A percentile compares a stretch with the other conserved stretches of the same genome.
These are phyloP conservation scores for Malassezia arunalokei DNA, from an alignment of 1,284 basidiomycete genomes.

Conservation along the genomic window DNA sequence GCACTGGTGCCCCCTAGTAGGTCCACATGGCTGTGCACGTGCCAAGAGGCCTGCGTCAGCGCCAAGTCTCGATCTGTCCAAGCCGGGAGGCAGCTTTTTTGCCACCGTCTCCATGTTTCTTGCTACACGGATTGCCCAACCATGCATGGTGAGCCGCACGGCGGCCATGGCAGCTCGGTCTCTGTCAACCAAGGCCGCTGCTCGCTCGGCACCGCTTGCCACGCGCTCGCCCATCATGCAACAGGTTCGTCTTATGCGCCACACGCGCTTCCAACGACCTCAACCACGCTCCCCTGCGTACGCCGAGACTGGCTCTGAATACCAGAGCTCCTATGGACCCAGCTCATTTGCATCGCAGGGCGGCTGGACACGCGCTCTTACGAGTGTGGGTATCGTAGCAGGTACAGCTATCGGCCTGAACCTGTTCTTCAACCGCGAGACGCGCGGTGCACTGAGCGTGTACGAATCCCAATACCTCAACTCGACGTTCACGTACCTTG, in stretches of 20 bases:
- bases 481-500: conserved; percentile 72
- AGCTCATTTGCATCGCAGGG: conserved; percentile 11
- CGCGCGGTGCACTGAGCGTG: conserved; percentile 26
- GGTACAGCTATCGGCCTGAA: conserved; percentile 40
- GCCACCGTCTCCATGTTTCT: conserved; percentile 2
- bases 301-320: background rate
- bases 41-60: no score
- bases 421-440: conserved; percentile 43
- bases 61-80: no score
- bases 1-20: background rate
- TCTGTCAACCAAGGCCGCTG: background rate
- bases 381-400: conserved; percentile 37
- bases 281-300: background rate
- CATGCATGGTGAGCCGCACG: background rate
- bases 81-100: no score
- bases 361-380: conserved; percentile 34
- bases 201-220: background rate
- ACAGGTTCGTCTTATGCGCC: conserved; percentile 13
- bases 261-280: conserved; percentile 13
- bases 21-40: background rate
- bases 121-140: background rate
- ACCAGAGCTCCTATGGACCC: background rate
- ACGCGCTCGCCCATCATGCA: conserved; percentile 1
- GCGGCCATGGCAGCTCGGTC: background rate
- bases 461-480: conserved; percentile 54